phyloP scores from a whole-genome alignment of 2,329 filamentous ascomycete species.

The Macrophomina tecta region DNA sequence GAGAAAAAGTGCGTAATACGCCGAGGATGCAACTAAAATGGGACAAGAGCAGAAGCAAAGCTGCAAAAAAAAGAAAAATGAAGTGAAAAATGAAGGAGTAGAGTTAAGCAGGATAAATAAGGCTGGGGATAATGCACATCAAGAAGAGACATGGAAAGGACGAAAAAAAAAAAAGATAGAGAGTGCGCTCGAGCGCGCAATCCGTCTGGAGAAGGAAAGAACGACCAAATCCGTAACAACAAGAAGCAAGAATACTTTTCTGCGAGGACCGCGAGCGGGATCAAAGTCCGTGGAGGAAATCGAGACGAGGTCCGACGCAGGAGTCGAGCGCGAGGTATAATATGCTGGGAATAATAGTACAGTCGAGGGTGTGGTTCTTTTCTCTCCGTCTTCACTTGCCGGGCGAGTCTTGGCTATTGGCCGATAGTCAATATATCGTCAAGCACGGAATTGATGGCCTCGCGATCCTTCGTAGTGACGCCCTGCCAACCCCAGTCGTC shows the following conservation, averaged over 20 bases:
- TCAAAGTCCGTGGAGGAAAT: too few relatives aligned
- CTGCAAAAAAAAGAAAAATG: too few relatives aligned
- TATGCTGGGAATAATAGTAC: background rate
- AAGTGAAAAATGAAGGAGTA: too few relatives aligned
- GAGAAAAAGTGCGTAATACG: too few relatives aligned
- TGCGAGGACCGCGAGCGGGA: background rate
- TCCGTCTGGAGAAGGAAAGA: background rate
- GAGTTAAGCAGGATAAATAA: too few relatives aligned
- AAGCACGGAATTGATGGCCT: slow-evolving; percentile 34
- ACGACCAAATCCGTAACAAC: background rate
- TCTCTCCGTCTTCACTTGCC: background rate
- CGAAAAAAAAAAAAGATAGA: background rate
- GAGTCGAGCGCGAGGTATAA: background rate
- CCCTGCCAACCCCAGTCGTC: slow-evolving; percentile 48
- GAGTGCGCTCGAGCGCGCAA: background rate
- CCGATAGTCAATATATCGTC: slow-evolving; percentile 28
- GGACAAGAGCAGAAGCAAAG: too few relatives aligned
- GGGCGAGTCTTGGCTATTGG: background rate
- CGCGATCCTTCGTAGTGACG: slow-evolving; percentile 36
- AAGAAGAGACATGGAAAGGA: too few relatives aligned
- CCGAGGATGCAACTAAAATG: too few relatives aligned
- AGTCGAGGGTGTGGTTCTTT: background rate
- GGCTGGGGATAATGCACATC: too few relatives aligned
- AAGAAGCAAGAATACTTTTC: background rate
- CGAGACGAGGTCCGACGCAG: background rate